Base-by-base conservation (phyloP, 202 grass and related monocot species). In the Eragrostis tef region DNA sequence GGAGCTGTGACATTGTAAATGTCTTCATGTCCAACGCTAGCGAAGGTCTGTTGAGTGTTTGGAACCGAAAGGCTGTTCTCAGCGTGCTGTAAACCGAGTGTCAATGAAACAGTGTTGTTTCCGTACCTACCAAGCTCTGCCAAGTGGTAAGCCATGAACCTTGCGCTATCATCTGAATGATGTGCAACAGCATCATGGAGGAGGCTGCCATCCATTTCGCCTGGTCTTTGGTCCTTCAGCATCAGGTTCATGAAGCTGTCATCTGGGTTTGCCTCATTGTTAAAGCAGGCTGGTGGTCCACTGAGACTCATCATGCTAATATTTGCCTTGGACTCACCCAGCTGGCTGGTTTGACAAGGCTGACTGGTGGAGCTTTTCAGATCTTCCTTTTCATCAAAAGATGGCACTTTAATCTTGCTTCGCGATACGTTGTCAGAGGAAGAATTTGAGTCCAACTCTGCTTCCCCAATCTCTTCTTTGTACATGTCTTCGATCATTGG, bases 401-500 rank as follows among this genome's bases (percentile, higher is more conserved):
- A 86, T 57, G 76, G 71, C 9, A 71, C 39, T 67, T 96, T 94
- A 57, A 90, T 87, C 80, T 91, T 93, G 48, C 78, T 82, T 36
- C 61, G 82, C 51, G 81, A 57, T 25, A 36, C 42, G 60, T 87
- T 92, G 66, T 96, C 97, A 3, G 93, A 93, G 34, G 94, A 98
- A 27, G 93, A 99, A 75, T 96, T 99, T 36, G 91, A 94, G 48
- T 91, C 90, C 17, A 90, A 84, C 61, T 99, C 92, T 9, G 57
- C 89, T 44, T 94, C 91, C 26, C 97, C 93, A 61, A 81, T 86
- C 79, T 99, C 97, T 93, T 99, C 96, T 91, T 96, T 96, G 65
- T 99, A 93, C 96, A 99, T 99, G 81, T 96, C 91, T 76, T 99
- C 96, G 7, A 99, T 93, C 96, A 99, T 99, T 14, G 96, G 96